Evolutionary conservation across 345 rosid genomes (phyloP), one percentile per base, ranked within the genome.

Genomic region (Pugionium cornutum): DNA sequence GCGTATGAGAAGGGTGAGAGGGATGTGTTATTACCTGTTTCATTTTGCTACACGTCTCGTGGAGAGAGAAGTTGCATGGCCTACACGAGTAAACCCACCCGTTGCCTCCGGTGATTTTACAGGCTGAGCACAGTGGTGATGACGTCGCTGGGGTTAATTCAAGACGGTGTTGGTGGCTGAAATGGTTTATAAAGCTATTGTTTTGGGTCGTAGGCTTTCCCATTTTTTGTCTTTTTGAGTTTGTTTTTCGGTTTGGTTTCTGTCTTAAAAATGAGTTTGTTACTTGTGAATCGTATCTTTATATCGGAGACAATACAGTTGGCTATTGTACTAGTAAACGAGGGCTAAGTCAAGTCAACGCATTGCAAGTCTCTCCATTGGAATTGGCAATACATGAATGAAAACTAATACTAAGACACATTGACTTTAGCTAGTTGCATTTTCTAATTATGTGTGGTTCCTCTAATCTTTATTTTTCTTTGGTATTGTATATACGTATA

Each of bases 1-100:
- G 82, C 4, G 78, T 35, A 75, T 83, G 87, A 39, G 62, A 39
- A 48, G 76, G 81, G 64, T 87, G 90, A 30, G 81, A 67, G 0
- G 90, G 88, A 73, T 87, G 95, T 45, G 69, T 73, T 51, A 83
- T 83, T 7, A 79, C 62, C 8, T 76, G 67, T 29, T 83, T 87
- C 78, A 82, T 70, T 42, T 85, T 76, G 77, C 80, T 70, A 53
- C 94, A 87, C 0, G 86, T 68, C 35, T 64, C 46, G 52, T 84
- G 88, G 64, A 87, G 78, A 65, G 74, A 50, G 74, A 84, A 87
- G 79, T 73, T 79, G 64, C 94, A 87, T 33, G 77, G 79, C 42
- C 59, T 70, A 53, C 94, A 87, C 3, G 77, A 62, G 72, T 84
- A 87, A 69, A 73, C 68, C 80, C 77, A 68, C 9, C 69, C 64